Conservation (phyloP, 2,329 filamentous ascomycete species). For the Pseudohalonectria lignicola region DNA sequence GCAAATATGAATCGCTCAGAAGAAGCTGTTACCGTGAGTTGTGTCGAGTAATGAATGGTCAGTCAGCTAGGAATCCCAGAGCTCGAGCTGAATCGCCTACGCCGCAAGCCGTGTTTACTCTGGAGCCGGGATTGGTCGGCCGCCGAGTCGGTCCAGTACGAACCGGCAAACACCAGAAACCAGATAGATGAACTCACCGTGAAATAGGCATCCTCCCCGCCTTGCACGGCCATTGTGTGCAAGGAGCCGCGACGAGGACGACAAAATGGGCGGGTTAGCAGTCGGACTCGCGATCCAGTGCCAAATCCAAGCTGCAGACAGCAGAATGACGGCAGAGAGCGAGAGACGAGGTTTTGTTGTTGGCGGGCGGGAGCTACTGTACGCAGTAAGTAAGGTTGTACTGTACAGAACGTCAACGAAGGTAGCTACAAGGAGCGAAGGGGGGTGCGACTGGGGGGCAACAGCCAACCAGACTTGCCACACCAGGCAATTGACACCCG, state of each 20-base stretch:
- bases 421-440: too few species aligned
- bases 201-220: constrained; percentile 41
- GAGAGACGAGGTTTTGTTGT: neutral
- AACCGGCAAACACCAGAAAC: constrained; percentile 4
- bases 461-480: too few species aligned
- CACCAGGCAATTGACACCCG: too few species aligned
- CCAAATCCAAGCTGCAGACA: too few species aligned
- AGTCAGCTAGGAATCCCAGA: too few species aligned
- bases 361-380: too few species aligned
- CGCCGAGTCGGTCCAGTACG: neutral
- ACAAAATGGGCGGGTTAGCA: too few species aligned
- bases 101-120: neutral
- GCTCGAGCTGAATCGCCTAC: too few species aligned
- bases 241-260: constrained; percentile 5
- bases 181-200: constrained; percentile 32
- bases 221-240: constrained; percentile 24
- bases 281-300: too few species aligned
- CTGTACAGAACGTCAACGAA: too few species aligned
- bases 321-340: neutral
- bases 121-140: neutral
- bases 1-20: constrained; percentile 83
- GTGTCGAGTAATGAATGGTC: neutral
- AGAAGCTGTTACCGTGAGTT: constrained; percentile 54
- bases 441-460: too few species aligned
- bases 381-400: too few species aligned